Evolutionary conservation across 2,329 filamentous ascomycete genomes (phyloP).

Genomic region (Penicillium sumatraense): DNA sequence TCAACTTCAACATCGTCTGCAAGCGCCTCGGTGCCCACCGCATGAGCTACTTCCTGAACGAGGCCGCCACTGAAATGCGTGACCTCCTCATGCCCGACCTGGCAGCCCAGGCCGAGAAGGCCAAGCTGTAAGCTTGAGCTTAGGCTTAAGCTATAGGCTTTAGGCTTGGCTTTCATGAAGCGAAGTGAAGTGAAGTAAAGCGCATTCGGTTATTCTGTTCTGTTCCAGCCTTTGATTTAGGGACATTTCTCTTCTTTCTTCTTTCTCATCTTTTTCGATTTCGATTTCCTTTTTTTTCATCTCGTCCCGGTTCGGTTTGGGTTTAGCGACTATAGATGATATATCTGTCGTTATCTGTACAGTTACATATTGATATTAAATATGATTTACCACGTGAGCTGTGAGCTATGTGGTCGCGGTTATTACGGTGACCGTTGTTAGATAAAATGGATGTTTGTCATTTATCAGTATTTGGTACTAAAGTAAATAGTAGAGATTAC

Average conservation of each 20-base stretch:
- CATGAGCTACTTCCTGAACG: conserved; percentile 95
- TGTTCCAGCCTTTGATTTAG: background rate
- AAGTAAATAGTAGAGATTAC: too few species aligned
- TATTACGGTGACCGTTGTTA: too few species aligned
- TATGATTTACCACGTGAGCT: too few species aligned
- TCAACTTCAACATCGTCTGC: conserved; percentile 98
- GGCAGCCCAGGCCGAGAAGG: conserved; percentile 69
- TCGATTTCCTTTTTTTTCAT: background rate
- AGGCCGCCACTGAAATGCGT: conserved; percentile 87
- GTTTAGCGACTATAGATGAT: conserved; percentile 22
- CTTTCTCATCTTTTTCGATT: background rate
- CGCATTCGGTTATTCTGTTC: background rate
- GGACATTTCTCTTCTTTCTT: too few species aligned
- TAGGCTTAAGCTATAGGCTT: conserved; percentile 8
- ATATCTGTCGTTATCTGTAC: conserved; percentile 11
- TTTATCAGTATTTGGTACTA: too few species aligned
- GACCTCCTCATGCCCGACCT: conserved; percentile 83
- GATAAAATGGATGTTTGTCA: too few species aligned
- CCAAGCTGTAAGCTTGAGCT: conserved; percentile 72
- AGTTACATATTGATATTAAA: background rate
- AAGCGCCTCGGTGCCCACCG: conserved; percentile 88
- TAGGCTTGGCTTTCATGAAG: background rate
- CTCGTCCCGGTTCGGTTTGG: background rate
- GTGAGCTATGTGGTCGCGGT: too few species aligned
- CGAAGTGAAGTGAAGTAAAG: too few species aligned